These are phyloP conservation scores for Lichenothelia convexa DNA, from an alignment of 495 filamentous ascomycete genomes.

Conservation along the genomic window DNA sequence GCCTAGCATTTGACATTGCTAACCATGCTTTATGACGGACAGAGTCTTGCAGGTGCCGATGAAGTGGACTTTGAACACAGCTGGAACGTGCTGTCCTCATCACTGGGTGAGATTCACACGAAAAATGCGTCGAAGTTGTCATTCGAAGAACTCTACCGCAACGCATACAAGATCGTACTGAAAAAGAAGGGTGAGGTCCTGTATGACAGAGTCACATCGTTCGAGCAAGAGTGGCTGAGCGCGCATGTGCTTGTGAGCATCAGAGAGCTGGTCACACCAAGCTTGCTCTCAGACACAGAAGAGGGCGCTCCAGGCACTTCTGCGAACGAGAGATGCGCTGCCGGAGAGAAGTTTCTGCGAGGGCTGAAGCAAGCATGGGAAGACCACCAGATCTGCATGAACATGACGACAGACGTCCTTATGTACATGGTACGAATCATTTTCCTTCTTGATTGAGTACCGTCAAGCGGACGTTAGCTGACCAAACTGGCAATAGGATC, in stretches of 20 bases:
- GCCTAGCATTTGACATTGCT: not conserved
- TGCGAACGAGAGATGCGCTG: conserved; percentile 52
- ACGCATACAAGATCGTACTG: conserved; percentile 88
- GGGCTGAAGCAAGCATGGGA: conserved; percentile 64
- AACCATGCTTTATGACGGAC: conserved; percentile 1
- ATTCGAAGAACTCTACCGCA: conserved; percentile 90
- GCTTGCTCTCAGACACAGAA: conserved; percentile 23
- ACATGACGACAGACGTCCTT: conserved; percentile 90
- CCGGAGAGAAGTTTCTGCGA: conserved; percentile 68
- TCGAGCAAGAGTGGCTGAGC: conserved; percentile 66
- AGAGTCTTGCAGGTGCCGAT: conserved; percentile 37
- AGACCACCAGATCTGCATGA: conserved; percentile 81
- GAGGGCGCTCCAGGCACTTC: conserved; percentile 29
- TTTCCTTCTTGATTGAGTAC: too few species aligned
- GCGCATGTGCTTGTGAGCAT: conserved; percentile 47
- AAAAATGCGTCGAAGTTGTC: conserved; percentile 81
- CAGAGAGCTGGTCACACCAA: conserved; percentile 38
- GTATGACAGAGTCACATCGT: conserved; percentile 57
- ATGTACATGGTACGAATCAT: conserved; percentile 89
- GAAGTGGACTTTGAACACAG: conserved; percentile 60
- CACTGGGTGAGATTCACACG: conserved; percentile 71
- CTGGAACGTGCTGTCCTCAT: conserved; percentile 56
- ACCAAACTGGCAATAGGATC: conserved; percentile 33
- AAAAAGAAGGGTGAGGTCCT: conserved; percentile 72
- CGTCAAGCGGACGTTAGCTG: not conserved